Conservation (phyloP, 2,329 filamentous ascomycete species). For the Sphaerulina musiva region DNA sequence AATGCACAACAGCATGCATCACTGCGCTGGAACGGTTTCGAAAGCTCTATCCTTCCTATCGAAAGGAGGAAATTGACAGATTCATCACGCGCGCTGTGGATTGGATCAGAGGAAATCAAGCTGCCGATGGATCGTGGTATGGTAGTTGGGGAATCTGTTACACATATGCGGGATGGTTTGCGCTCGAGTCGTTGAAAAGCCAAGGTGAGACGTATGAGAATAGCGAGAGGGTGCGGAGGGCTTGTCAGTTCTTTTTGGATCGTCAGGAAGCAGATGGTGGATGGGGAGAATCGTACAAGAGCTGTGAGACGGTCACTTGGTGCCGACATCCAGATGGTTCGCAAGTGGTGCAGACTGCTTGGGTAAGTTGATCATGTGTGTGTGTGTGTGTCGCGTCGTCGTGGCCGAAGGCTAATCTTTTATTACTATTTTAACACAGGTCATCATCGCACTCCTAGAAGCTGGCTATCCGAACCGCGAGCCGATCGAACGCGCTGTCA, state of each 20-base stretch:
- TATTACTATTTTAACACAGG: constrained; percentile 6
- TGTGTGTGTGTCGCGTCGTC: constrained; percentile 48
- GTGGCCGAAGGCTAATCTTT: constrained; percentile 18
- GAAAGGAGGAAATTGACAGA: constrained; percentile 62
- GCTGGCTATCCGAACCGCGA: constrained; percentile 71
- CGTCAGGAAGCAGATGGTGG: constrained; percentile 85
- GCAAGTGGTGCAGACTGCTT: constrained; percentile 91
- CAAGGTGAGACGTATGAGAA: constrained; percentile 76
- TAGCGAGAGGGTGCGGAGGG: constrained; percentile 62
- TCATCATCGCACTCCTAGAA: constrained; percentile 65
- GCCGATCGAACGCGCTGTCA: constrained; percentile 66
- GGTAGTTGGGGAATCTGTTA: constrained; percentile 98
- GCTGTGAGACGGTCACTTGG: constrained; percentile 71
- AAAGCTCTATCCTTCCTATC: constrained; percentile 73
- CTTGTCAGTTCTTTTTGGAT: constrained; percentile 77
- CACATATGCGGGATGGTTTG: constrained; percentile 95
- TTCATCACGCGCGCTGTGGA: constrained; percentile 68
- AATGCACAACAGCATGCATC: constrained; percentile 92
- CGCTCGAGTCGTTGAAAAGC: constrained; percentile 74
- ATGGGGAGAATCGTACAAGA: constrained; percentile 92
- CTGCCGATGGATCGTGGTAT: constrained; percentile 87
- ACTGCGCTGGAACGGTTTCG: constrained; percentile 79
- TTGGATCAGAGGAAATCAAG: constrained; percentile 77
- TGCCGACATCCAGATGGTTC: constrained; percentile 65
- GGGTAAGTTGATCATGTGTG: constrained; percentile 56